phyloP scores from a whole-genome alignment of 2,329 filamentous ascomycete species.

The Apiospora arundinis region DNA sequence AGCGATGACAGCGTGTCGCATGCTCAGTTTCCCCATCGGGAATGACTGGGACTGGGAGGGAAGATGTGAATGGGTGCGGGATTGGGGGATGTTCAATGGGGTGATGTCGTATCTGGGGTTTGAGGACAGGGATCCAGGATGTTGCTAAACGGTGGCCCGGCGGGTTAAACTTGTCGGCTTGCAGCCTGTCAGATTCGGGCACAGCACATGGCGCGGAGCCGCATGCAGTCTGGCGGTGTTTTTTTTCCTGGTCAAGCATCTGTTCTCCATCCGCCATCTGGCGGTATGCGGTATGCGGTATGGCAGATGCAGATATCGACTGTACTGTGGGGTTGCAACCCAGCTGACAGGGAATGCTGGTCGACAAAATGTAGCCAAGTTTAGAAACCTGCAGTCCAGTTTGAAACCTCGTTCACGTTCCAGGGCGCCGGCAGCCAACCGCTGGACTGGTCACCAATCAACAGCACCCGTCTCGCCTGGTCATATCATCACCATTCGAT shows the following conservation, averaged over 20 bases:
- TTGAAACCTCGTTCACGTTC: background rate
- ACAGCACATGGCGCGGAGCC: background rate
- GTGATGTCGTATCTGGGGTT: slow-evolving; percentile 9
- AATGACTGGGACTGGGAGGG: background rate
- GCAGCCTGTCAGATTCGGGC: background rate
- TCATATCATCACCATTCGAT: background rate
- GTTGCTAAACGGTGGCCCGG: background rate
- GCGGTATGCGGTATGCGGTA: slow-evolving; percentile 15
- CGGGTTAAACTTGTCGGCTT: background rate
- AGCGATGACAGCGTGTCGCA: background rate
- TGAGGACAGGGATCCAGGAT: background rate
- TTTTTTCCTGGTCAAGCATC: background rate
- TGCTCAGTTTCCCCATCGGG: slow-evolving; percentile 3
- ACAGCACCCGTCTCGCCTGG: background rate
- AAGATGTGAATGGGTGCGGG: too few species aligned
- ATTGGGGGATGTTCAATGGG: background rate
- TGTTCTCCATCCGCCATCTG: background rate
- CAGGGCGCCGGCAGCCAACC: background rate
- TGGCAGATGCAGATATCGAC: background rate
- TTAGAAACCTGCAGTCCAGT: background rate
- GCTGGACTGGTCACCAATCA: background rate
- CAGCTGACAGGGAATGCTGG: slow-evolving; percentile 7
- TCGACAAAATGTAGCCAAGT: slow-evolving; percentile 7
- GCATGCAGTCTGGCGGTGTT: slow-evolving; percentile 5
- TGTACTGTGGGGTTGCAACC: slow-evolving; percentile 3